Evolutionary conservation across 2,329 filamentous ascomycete genomes (phyloP), one percentile per base, ranked within the genome.

Genomic region (Cladosporium oxysporum): DNA sequence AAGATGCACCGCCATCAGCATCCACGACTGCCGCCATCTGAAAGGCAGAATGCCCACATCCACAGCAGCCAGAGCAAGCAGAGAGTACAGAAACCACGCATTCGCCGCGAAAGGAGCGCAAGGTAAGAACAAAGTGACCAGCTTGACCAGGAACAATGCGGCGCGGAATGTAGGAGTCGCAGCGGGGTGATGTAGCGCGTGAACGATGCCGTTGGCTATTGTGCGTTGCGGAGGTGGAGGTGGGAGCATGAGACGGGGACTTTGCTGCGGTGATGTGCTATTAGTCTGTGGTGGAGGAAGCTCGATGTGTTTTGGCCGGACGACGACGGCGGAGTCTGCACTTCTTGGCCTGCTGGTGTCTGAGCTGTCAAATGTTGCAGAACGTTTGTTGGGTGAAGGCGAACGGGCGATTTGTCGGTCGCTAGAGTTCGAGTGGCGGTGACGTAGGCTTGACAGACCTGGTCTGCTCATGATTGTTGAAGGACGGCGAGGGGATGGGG

Each of bases 21-120:
- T 31, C 3, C 79, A 41, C 58, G 83, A 83, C 12, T 77, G 66
- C 49, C 71, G 70, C 55, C 78, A 60, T 14, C 78, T 77, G 50
- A 77, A 76, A 0, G 69, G 67, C 12, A 79, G 68, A 1, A 77
- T 69, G 1, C 79, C 72, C 18, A 86, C 77, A 69, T 93, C 91
- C 14, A 92, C 71, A 1, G 85, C 87, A 10, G 91, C 92, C 8
- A 94, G 76, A 3, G 85, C 78, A 5, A 96, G 79, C 1, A 96
- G 80, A 3, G 90, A 87, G 70, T 90, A 88, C 5, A 87, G 82
- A 5, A 93, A 78, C 76, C 85, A 85, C 7, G 87, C 81, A 53
- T 85, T 88, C n/a, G 87, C 83, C 52, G 88, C 87, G 66, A 88
- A 88, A 0, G 92, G 92, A 75, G 87, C 87, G 76, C 93, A 97